These are phyloP conservation scores for Eucalyptus curtisii DNA, from an alignment of 345 rosid species.

Conservation along the genomic window DNA sequence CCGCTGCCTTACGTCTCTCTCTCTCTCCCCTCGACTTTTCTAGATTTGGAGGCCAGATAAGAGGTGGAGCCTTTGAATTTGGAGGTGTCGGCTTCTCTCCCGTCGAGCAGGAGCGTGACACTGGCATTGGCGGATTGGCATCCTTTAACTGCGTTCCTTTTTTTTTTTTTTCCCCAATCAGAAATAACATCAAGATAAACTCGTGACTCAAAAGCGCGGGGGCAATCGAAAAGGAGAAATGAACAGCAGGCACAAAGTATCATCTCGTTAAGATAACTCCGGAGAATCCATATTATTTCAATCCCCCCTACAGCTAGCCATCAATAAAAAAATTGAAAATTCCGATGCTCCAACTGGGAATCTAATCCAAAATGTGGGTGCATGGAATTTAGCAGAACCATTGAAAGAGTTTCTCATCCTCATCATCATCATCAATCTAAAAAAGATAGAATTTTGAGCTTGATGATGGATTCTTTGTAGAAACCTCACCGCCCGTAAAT, in stretches of 20 bases:
- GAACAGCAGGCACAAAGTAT: neutral
- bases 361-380: neutral
- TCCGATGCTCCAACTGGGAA: neutral
- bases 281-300: conserved; percentile 6
- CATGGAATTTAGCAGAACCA: conserved; percentile 12
- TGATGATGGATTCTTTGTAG: conserved; percentile 11
- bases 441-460: neutral
- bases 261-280: conserved; percentile 1
- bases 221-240: neutral
- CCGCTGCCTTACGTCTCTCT: neutral
- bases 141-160: neutral
- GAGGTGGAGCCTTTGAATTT: neutral
- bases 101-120: neutral
- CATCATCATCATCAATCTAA: neutral
- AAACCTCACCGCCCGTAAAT: conserved; percentile 37
- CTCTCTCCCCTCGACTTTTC: neutral
- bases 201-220: neutral
- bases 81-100: neutral
- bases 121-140: neutral
- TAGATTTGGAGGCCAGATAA: neutral
- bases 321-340: neutral
- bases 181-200: neutral
- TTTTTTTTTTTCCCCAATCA: neutral
- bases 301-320: conserved; percentile 10
- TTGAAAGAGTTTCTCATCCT: neutral